Conservation (phyloP, 1,139 yeast species). For the Zygosaccharomyces pseudobailii region DNA sequence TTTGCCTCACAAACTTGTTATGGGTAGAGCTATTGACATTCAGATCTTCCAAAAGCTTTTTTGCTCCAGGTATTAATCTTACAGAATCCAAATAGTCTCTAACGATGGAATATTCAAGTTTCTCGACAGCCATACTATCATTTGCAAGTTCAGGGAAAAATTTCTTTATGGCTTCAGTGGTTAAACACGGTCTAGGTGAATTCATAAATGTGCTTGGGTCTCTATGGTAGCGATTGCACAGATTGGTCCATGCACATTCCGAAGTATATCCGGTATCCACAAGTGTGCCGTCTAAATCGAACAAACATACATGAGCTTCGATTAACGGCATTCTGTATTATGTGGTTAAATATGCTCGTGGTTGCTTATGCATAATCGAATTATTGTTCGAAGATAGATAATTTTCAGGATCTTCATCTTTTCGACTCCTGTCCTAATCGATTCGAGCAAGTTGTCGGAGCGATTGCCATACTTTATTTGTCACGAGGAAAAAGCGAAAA, state of each 20-base stretch:
- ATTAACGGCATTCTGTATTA: slow-evolving; percentile 7
- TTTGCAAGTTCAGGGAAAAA: slow-evolving; percentile 65
- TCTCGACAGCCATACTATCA: slow-evolving; percentile 46
- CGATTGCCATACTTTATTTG: not conserved
- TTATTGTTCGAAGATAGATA: too few relatives aligned
- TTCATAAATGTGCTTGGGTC: slow-evolving; percentile 62
- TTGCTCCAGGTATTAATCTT: slow-evolving; percentile 63
- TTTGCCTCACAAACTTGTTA: slow-evolving; percentile 39
- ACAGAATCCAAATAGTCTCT: slow-evolving; percentile 60
- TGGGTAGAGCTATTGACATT: slow-evolving; percentile 27
- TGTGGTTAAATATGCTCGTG: not conserved
- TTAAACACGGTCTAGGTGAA: slow-evolving; percentile 70
- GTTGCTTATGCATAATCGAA: not conserved
- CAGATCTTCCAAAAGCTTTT: slow-evolving; percentile 51
- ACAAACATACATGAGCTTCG: slow-evolving; percentile 38
- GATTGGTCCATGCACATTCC: slow-evolving; percentile 65
- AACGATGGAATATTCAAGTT: slow-evolving; percentile 62
- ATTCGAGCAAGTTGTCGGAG: not conserved
- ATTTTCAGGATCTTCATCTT: too few relatives aligned
- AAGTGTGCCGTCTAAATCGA: slow-evolving; percentile 75
- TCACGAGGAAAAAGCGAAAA: not conserved
- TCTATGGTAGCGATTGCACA: slow-evolving; percentile 57
- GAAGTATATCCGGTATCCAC: slow-evolving; percentile 71
- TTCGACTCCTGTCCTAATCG: too few relatives aligned
- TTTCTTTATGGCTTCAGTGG: slow-evolving; percentile 58